Percentiles rank a stretch among this genome's conserved stretches.
These are phyloP conservation scores for Mycena alexandri DNA, from an alignment of 768 basidiomycete genomes.

Conservation along the genomic window DNA sequence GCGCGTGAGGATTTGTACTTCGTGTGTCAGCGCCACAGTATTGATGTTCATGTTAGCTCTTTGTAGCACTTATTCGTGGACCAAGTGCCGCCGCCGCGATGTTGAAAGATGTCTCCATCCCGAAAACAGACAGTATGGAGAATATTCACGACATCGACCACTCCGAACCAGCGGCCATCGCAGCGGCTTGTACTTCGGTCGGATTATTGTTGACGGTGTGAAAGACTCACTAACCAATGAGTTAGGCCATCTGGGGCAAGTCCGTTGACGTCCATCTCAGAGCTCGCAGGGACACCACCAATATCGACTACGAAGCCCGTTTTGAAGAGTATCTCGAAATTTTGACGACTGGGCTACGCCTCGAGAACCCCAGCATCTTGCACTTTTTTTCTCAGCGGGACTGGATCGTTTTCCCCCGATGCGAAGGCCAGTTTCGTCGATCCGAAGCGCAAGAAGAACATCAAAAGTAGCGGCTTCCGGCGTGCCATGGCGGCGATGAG, in stretches of 20 bases:
- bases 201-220: too few species aligned
- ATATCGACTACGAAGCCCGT: background rate
- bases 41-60: constrained; percentile 3
- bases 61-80: background rate
- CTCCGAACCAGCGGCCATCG: background rate
- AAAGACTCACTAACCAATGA: too few species aligned
- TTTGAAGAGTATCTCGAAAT: constrained; percentile 3
- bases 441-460: too few species aligned
- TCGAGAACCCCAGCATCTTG: background rate
- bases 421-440: background rate
- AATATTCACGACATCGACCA: constrained; percentile 6
- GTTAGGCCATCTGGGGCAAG: too few species aligned
- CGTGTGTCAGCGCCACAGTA: too few species aligned
- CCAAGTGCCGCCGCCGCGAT: background rate
- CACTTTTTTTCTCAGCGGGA: constrained; percentile 1
- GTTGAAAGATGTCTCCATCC: background rate
- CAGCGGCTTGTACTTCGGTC: background rate
- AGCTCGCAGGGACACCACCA: background rate
- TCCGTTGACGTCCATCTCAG: background rate
- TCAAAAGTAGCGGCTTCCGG: too few species aligned
- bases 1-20: background rate
- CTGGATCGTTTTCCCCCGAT: background rate
- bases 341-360: background rate
- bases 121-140: constrained; percentile 7
- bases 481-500: background rate